phyloP scores from a whole-genome alignment of 495 filamentous ascomycete genomes.

The Hypoxylon crocopeplum region DNA sequence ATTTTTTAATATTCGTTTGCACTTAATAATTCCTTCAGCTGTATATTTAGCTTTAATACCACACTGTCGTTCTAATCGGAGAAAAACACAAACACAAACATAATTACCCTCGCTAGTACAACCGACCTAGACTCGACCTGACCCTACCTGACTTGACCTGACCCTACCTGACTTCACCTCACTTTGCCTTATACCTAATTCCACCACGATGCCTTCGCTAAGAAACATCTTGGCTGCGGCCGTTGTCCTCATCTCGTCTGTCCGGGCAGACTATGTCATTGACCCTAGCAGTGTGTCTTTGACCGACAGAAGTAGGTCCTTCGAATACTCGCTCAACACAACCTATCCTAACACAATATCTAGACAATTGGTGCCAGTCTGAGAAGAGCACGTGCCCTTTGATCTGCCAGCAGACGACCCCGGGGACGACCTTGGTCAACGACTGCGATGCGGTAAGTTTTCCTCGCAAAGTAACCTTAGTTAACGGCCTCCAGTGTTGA shows the following conservation, averaged over 20 bases:
- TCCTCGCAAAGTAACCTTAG: not conserved
- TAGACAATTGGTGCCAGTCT: constrained; percentile 73
- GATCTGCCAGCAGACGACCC: constrained; percentile 74
- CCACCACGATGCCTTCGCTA: constrained; percentile 54
- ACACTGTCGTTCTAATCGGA: constrained; percentile 22
- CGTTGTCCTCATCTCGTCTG: constrained; percentile 48
- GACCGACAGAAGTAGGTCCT: constrained; percentile 46
- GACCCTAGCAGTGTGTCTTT: constrained; percentile 65
- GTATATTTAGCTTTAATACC: constrained; percentile 36
- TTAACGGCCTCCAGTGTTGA: constrained; percentile 16
- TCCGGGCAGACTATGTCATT: constrained; percentile 59
- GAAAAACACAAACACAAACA: not conserved
- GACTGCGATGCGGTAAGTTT: constrained; percentile 73
- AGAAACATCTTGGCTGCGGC: constrained; percentile 54
- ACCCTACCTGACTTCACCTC: too few species aligned
- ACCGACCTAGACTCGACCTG: constrained; percentile 22
- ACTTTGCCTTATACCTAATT: constrained; percentile 5
- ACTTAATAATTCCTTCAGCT: constrained; percentile 25
- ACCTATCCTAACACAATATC: constrained; percentile 31
- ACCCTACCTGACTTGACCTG: too few species aligned
- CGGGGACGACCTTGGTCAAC: constrained; percentile 62
- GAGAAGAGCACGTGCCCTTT: constrained; percentile 75
- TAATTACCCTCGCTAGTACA: not conserved
- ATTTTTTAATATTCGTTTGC: constrained; percentile 30
- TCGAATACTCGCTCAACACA: constrained; percentile 8